Base-by-base conservation (phyloP, 345 rosid species). In the Syzygium oleosum region DNA sequence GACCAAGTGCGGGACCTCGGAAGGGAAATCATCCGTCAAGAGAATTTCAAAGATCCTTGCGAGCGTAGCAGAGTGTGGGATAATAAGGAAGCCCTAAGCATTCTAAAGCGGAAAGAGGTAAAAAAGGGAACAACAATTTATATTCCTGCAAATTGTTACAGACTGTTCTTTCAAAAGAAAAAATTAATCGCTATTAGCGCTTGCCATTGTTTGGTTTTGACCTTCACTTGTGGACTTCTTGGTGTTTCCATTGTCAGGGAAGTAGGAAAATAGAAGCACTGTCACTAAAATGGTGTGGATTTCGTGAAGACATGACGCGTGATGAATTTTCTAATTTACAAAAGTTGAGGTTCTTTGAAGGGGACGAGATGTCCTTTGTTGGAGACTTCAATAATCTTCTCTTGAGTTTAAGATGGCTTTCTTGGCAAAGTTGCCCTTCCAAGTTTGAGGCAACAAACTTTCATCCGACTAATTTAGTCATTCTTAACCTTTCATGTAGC, bases 141-240 rank as follows among this genome's bases (percentile, higher is more conserved):
- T n/a, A n/a, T 12, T 63, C 73, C 1, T n/a, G 9, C n/a, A 19
- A 63, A 14, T 14, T 63, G 4, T 63, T 15, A 22, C 1, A 65
- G 0, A 16, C 2, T 31, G 8, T 31, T 31, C 6, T 65, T 16
- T 23, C 0, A 31, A 61, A n/a, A 63, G 0, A 10, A n/a, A 14
- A 63, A 6, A 0, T 12, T n/a, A 3, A 3, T 14, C 0, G 5
- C 4, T n/a, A 59, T 59, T 12, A 12, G 1, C 0, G 0, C 1
- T 27, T 27, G 8, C 0, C 27, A 63, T 63, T 29, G 6, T 31
- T 65, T 65, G 12, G 0, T 31, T 16, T 65, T 31, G 22, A 65
- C 22, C 12, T 0, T 31, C 3, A 8, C 23, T 4, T 0, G 21
- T 65, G 78, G 78, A 65, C 43, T 16, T 1, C 12, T 31, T 16